Evolutionary conservation across 495 filamentous ascomycete genomes (phyloP), one percentile per base, ranked within the genome.

Genomic region (Xylaria grammica): DNA sequence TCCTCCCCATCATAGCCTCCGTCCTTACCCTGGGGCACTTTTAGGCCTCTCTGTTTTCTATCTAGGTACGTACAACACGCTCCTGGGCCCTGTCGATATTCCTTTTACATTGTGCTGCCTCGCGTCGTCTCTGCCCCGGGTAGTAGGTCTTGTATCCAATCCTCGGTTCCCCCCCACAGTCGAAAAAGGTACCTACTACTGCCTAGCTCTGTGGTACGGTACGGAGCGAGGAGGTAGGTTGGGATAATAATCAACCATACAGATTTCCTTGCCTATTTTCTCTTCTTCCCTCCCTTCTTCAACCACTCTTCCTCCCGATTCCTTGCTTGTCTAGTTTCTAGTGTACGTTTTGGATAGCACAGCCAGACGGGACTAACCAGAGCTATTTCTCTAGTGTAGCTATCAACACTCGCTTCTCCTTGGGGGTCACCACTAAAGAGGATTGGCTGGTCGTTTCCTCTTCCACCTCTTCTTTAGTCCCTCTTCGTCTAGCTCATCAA

Each of bases 61-160:
- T n/a, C n/a, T n/a, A n/a, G n/a, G n/a, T n/a, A n/a, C n/a, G n/a
- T n/a, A n/a, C n/a, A n/a, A n/a, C n/a, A n/a, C n/a, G n/a, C n/a
- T n/a, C n/a, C n/a, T n/a, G n/a, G n/a, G n/a, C n/a, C n/a, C n/a
- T n/a, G n/a, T n/a, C n/a, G n/a, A n/a, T n/a, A n/a, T 15, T 54
- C 26, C 17, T 42, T 56, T 27, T n/a, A 34, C 17, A 40, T 40
- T 20, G 32, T 30, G 22, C 34, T 32, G 46, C 26, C 36, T 29
- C 50, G 45, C 45, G 19, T 48, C 45, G 40, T 52, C 34, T 48
- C 48, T 36, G 34, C 3, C 11, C 52, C 52, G 10, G 24, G n/a
- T 40, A 44, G 27, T 46, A 15, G n/a, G 20, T 42, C 32, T 59
- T 55, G 58, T 32, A 38, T 44, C 50, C 50, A 63, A 55, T 44